A percentile compares a stretch with the other conserved stretches of the same genome.
Conservation (phyloP, 2,329 filamentous ascomycete genomes). For the Clonostachys rhizophaga region DNA sequence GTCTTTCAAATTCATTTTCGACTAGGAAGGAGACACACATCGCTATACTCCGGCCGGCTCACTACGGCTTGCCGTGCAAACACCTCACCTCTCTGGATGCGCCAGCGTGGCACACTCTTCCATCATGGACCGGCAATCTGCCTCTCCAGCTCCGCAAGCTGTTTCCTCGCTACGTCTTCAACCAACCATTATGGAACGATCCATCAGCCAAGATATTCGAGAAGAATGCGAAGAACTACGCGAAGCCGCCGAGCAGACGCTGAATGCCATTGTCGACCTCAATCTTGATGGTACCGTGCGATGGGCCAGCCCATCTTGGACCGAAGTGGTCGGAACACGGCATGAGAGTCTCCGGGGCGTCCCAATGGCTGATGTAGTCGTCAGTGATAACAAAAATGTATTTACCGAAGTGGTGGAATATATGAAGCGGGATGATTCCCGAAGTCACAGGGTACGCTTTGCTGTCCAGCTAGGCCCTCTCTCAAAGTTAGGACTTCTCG, state of each 20-base stretch:
- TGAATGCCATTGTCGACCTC: constrained; percentile 94
- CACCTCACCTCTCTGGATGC: neutral
- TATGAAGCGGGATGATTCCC: constrained; percentile 89
- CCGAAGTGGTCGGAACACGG: constrained; percentile 80
- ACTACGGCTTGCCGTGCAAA: neutral
- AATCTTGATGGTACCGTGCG: constrained; percentile 85
- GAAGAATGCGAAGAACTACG: constrained; percentile 92
- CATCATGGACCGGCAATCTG: neutral
- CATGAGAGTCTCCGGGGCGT: constrained; percentile 70
- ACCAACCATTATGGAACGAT: constrained; percentile 51
- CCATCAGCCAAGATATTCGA: constrained; percentile 83
- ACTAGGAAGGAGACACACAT: constrained; percentile 6
- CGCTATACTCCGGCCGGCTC: neutral
- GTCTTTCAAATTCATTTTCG: constrained; percentile 11
- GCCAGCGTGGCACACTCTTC: neutral
- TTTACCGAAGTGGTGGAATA: constrained; percentile 82
- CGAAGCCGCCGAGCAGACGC: constrained; percentile 90
- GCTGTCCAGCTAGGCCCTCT: constrained; percentile 64
- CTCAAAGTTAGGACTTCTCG: constrained; percentile 55
- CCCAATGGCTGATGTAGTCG: constrained; percentile 74
- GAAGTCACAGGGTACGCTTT: constrained; percentile 86
- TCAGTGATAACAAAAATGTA: constrained; percentile 70
- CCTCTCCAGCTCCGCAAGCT: constrained; percentile 42
- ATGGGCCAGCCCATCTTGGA: constrained; percentile 97
- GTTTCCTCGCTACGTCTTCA: constrained; percentile 47